Evolutionary conservation across 1,139 yeast genomes (phyloP).

Genomic region (Candida sanyaensis): DNA sequence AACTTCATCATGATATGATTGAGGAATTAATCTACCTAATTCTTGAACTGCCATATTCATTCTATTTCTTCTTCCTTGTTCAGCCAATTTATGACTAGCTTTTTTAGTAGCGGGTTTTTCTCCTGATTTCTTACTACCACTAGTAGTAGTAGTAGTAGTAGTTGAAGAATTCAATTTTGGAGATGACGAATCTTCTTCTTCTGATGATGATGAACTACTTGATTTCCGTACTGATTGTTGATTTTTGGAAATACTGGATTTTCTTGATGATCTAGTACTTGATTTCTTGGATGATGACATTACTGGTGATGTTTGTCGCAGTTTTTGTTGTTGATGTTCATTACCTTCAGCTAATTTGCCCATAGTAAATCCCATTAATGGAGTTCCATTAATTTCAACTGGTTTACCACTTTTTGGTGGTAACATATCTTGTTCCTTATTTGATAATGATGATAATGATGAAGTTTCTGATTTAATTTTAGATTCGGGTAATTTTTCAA

Average conservation of each 20-base stretch:
- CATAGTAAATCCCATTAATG: conserved; percentile 52
- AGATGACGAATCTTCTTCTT: conserved; percentile 14
- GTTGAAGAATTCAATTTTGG: conserved; percentile 14
- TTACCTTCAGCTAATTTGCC: conserved; percentile 45
- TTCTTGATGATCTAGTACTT: conserved; percentile 6
- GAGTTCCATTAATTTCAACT: conserved; percentile 18
- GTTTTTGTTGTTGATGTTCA: background rate
- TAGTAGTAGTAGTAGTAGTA: too few species aligned
- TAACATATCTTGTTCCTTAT: conserved; percentile 25
- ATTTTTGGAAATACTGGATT: conserved; percentile 7
- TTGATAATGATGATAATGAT: background rate
- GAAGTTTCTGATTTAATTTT: conserved; percentile 15
- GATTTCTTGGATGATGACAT: conserved; percentile 1
- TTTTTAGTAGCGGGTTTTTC: conserved; percentile 52
- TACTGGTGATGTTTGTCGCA: background rate
- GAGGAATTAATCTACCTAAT: conserved; percentile 68
- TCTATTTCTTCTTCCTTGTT: conserved; percentile 92
- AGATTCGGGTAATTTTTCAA: conserved; percentile 42
- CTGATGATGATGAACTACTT: conserved; percentile 18
- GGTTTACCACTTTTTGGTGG: conserved; percentile 34
- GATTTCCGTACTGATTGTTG: conserved; percentile 10
- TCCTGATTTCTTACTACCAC: conserved; percentile 11
- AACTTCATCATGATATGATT: conserved; percentile 57
- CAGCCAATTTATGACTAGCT: conserved; percentile 90
- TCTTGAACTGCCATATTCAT: conserved; percentile 86